Conservation (phyloP, 345 rosid species). For the Orychophragmus violaceus region DNA sequence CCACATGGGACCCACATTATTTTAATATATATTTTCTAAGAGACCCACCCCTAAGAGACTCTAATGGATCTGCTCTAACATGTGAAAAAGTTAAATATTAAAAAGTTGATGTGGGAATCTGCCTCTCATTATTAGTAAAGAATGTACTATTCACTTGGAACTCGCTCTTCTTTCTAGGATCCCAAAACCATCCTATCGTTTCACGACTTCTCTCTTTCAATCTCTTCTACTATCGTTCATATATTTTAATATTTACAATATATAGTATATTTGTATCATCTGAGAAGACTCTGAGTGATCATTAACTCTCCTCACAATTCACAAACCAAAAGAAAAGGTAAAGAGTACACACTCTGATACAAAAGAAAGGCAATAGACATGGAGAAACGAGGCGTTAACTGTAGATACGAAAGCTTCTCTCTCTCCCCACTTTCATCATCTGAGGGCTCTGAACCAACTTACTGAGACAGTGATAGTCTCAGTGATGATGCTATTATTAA, state of each 20-base stretch:
- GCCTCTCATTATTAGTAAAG: slow-evolving; percentile 15
- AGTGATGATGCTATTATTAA: slow-evolving; percentile 32
- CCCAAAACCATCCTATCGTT: slow-evolving; percentile 24
- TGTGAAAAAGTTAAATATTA: background rate
- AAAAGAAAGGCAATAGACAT: slow-evolving; percentile 29
- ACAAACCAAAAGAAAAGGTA: slow-evolving; percentile 4
- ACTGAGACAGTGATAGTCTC: slow-evolving; percentile 37
- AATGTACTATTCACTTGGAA: slow-evolving; percentile 30
- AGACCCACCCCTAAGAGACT: too few relatives aligned
- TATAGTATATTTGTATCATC: too few relatives aligned
- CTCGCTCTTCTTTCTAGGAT: slow-evolving; percentile 31
- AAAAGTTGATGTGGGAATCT: slow-evolving; percentile 19
- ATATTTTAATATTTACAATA: too few relatives aligned
- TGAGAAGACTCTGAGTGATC: slow-evolving; percentile 16
- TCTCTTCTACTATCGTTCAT: background rate
- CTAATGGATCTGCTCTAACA: too few relatives aligned
- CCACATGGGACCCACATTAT: too few relatives aligned
- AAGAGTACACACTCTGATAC: slow-evolving; percentile 22
- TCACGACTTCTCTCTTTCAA: slow-evolving; percentile 27
- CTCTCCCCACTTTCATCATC: slow-evolving; percentile 31
- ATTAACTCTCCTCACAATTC: slow-evolving; percentile 24
- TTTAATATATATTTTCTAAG: too few relatives aligned
- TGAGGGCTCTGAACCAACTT: slow-evolving; percentile 25
- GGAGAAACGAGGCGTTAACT: slow-evolving; percentile 37
- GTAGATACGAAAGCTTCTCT: slow-evolving; percentile 32